Evolutionary conservation across 352 stramenopile genomes (phyloP).

Genomic region (Pythium rishiriense): DNA sequence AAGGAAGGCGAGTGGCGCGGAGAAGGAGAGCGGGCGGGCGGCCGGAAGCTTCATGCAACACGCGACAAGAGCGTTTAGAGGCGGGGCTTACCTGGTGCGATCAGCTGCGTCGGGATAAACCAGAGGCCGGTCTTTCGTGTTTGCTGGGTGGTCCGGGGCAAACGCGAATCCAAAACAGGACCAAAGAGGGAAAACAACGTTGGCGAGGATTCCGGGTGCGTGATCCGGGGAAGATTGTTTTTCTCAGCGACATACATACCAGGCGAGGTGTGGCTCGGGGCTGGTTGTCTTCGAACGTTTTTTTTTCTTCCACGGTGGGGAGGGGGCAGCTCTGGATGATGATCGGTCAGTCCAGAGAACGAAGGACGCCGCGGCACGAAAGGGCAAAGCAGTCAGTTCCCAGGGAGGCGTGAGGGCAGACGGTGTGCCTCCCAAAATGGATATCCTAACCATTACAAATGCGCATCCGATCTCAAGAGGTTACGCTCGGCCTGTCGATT

Average conservation of each 20-base stretch:
- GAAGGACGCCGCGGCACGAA: neutral
- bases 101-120: conserved; percentile 10
- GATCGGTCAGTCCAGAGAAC: neutral
- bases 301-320: conserved; percentile 2
- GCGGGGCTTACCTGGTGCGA: conserved; percentile 2
- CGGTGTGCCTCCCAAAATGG: neutral
- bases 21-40: neutral
- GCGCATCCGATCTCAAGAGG: neutral
- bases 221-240: neutral
- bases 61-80: conserved; percentile 2
- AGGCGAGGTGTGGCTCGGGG: neutral
- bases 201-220: neutral
- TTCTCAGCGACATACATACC: conserved; percentile 5
- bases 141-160: neutral
- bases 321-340: neutral
- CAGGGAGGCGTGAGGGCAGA: no score
- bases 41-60: conserved; percentile 2
- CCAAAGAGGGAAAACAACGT: neutral
- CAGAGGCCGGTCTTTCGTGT: neutral
- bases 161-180: conserved; percentile 5
- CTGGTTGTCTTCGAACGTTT: neutral
- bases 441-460: conserved; percentile 4
- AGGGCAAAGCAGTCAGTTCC: conserved; percentile 1
- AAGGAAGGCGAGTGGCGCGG: conserved; percentile 2
- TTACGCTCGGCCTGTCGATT: neutral